Percentiles rank a stretch among this genome's conserved stretches.
Evolutionary conservation across 2,329 filamentous ascomycete genomes (phyloP).

Genomic region (Trichoderma guizhouense): DNA sequence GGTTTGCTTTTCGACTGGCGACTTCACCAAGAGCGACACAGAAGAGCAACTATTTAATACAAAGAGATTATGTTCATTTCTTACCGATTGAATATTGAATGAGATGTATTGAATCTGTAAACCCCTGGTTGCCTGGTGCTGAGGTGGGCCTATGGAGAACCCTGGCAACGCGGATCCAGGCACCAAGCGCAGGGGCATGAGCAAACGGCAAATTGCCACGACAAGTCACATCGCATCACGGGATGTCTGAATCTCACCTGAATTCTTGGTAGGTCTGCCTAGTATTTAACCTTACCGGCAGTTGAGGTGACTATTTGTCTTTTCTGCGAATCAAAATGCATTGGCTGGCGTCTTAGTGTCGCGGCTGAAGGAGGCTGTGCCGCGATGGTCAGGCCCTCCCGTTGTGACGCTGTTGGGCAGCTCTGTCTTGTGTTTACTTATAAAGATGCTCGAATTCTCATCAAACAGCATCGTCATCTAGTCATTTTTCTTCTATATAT

Average conservation of each 20-base stretch:
- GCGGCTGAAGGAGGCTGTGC: conserved; percentile 10
- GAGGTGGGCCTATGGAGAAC: background rate
- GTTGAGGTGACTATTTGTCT: background rate
- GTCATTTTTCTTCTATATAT: background rate
- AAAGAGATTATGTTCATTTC: background rate
- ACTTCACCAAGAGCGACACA: background rate
- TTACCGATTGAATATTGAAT: too few species aligned
- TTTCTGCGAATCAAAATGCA: background rate
- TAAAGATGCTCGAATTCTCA: background rate
- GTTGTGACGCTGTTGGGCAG: background rate
- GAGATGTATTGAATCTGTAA: background rate
- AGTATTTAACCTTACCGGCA: conserved; percentile 7
- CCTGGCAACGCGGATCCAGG: background rate
- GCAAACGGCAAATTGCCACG: background rate
- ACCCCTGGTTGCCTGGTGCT: background rate
- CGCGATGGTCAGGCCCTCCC: background rate
- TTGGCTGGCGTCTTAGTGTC: background rate
- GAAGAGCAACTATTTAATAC: background rate
- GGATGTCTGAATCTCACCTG: background rate
- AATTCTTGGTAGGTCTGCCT: background rate
- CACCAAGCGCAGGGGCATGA: background rate
- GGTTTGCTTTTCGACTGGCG: background rate
- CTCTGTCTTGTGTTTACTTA: background rate
- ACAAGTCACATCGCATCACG: background rate
- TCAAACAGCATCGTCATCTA: background rate